Conservation (phyloP, 192 early-diverging fungal genomes). For the Coemansia sp. region DNA sequence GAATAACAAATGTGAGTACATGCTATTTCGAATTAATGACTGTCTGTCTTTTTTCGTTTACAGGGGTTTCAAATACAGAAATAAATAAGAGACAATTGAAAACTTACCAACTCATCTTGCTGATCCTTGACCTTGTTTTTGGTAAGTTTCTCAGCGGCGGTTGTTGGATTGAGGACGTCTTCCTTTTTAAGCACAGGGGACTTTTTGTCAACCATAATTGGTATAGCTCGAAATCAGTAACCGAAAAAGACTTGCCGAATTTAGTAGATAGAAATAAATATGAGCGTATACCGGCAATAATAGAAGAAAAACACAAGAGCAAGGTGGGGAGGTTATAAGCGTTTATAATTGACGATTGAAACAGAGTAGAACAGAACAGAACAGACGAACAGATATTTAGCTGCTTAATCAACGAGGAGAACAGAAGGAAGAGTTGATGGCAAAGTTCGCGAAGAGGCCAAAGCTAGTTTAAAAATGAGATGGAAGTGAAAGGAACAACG, state of each 20-base stretch:
- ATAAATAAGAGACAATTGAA: not conserved
- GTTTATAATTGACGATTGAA: slow-evolving; percentile 3
- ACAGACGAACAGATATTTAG: not conserved
- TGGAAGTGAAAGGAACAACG: not conserved
- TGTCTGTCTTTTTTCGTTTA: not conserved
- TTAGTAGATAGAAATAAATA: too few relatives aligned
- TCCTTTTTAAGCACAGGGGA: slow-evolving; percentile 13
- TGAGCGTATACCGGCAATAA: too few relatives aligned
- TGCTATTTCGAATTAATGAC: not conserved
- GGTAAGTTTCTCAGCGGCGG: slow-evolving; percentile 46
- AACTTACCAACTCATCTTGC: slow-evolving; percentile 56
- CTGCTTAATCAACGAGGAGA: slow-evolving; percentile 1
- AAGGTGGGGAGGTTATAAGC: too few relatives aligned
- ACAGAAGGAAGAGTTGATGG: not conserved
- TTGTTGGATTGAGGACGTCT: slow-evolving; percentile 53
- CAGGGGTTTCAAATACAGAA: too few relatives aligned
- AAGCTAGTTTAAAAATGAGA: too few relatives aligned
- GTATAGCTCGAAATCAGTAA: not conserved
- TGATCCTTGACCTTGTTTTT: slow-evolving; percentile 57
- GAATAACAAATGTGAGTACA: not conserved
- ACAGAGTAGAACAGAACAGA: not conserved
- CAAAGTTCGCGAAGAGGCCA: not conserved
- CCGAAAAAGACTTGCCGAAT: not conserved
- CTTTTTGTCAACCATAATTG: slow-evolving; percentile 36
- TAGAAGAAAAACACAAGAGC: not conserved